Evolutionary conservation across 768 basidiomycete genomes (phyloP), one percentile per base, ranked within the genome.

Genomic region (Leucocoprinus sp.): DNA sequence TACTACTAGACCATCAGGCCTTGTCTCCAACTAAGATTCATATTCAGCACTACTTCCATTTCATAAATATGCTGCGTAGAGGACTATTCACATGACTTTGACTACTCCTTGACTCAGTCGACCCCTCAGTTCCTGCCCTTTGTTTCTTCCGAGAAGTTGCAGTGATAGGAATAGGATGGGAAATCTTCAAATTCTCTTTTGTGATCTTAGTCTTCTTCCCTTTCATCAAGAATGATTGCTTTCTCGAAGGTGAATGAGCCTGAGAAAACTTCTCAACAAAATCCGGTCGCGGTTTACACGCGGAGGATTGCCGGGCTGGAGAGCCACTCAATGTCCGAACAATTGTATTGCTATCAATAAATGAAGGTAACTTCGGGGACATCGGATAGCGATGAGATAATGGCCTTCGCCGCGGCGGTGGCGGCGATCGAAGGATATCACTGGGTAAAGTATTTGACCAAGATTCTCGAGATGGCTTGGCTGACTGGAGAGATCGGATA

Each of bases 1-100:
- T 76, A 72, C 75, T 70, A 75, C 75, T 75, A 76, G 73, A 48
- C 46, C 46, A 48, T 48, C 46, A 48, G 46, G 46, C 46, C 46
- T 33, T 38, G 27, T 4, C 4, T 9, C 9, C 17, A 19, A 31
- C 18, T 23, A 43, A 7, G 2, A 21, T 9, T 12, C 14, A 1
- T 17, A 11, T 24, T 7, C 23, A 24, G 26, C 12, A 9, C 15
- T 39, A 46, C 26, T 15, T 46, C 29, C 39, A 33, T 40, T 40
- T 46, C 22, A 22, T 46, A 11, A 46, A 46, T 15, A 46, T 46
- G 19, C 29, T 34, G 34, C 38, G 45, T 24, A 46, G 24, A 23
- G 38, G 37, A 14, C 37, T 39, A 2, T 27, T 24, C 18, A 46
- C 45, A 46, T 18, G 42, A 34, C 8, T n/a, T 15, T 17, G 22